Percentiles rank a stretch among this genome's conserved stretches.
Conservation (phyloP, 495 filamentous ascomycete genomes). For the Aspergillus ostianus region DNA sequence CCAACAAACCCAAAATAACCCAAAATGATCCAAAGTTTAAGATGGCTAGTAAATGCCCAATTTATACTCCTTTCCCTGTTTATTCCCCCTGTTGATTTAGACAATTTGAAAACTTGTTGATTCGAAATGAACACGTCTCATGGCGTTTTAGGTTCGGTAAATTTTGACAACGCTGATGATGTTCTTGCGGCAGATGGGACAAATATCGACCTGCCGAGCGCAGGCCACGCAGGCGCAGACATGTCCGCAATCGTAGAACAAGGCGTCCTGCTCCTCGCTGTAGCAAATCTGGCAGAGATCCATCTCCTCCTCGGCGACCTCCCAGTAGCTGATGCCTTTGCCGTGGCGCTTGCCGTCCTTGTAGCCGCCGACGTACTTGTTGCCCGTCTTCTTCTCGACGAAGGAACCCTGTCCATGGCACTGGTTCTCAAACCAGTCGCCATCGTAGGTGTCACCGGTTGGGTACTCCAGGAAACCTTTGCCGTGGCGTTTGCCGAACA, state of each 20-base stretch:
- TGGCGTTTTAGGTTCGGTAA: constrained; percentile 40
- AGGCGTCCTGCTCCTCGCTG: constrained; percentile 58
- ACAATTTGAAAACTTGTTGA: background rate
- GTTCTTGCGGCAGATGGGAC: constrained; percentile 62
- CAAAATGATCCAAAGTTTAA: constrained; percentile 13
- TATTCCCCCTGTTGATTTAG: background rate
- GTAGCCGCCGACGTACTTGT: constrained; percentile 64
- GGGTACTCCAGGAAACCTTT: constrained; percentile 58
- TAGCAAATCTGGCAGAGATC: constrained; percentile 65
- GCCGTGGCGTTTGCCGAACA: constrained; percentile 52
- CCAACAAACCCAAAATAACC: constrained; percentile 12
- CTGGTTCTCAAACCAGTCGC: constrained; percentile 55
- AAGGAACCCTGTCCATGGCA: constrained; percentile 60
- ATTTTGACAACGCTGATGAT: constrained; percentile 60
- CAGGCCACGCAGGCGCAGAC: constrained; percentile 63
- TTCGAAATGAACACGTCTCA: too few species aligned
- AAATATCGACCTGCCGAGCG: constrained; percentile 60
- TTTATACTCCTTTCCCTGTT: background rate
- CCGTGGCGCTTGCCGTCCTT: constrained; percentile 61
- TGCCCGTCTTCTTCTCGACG: constrained; percentile 57
- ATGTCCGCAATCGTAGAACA: constrained; percentile 67
- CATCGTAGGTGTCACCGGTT: constrained; percentile 62
- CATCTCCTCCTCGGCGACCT: constrained; percentile 62
- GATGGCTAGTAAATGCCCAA: background rate
- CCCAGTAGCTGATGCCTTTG: constrained; percentile 61